phyloP scores from a whole-genome alignment of 257 asterid genomes.

The Perilla frutescens region DNA sequence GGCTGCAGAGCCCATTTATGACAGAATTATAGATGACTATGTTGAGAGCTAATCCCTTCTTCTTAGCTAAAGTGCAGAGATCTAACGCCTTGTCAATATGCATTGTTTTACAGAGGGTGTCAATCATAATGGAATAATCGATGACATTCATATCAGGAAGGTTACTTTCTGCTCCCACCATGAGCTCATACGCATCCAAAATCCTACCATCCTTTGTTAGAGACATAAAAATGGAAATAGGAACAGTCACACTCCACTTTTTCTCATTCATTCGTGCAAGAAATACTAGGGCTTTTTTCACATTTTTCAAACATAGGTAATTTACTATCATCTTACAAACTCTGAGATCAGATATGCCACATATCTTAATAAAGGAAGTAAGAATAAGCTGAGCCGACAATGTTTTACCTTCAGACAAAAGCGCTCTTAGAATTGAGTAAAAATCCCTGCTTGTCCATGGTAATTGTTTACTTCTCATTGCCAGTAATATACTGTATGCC shows the following conservation, averaged over 20 bases:
- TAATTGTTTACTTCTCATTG: slow-evolving; percentile 52
- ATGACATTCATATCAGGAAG: slow-evolving; percentile 55
- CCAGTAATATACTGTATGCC: slow-evolving; percentile 45
- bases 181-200: slow-evolving; percentile 73
- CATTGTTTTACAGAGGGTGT: slow-evolving; percentile 72
- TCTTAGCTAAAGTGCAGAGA: slow-evolving; percentile 61
- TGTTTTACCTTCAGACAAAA: slow-evolving; percentile 54
- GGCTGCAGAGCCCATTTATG: slow-evolving; percentile 74
- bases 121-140: slow-evolving; percentile 63
- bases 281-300: slow-evolving; percentile 54
- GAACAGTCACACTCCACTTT: slow-evolving; percentile 40
- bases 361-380: slow-evolving; percentile 58
- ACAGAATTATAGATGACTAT: slow-evolving; percentile 70
- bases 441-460: slow-evolving; percentile 43
- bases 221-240: slow-evolving; percentile 49
- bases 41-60: slow-evolving; percentile 57
- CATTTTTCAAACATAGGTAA: slow-evolving; percentile 62
- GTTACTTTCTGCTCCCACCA: slow-evolving; percentile 54
- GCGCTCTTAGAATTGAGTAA: slow-evolving; percentile 56
- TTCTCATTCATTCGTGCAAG: slow-evolving; percentile 48
- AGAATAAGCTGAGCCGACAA: slow-evolving; percentile 52
- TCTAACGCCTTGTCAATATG: slow-evolving; percentile 62
- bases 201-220: slow-evolving; percentile 53
- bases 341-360: slow-evolving; percentile 55
- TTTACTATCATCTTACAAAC: slow-evolving; percentile 48